Base-by-base conservation (phyloP, 192 early-diverging fungal species). In the Coemansia sp. region DNA sequence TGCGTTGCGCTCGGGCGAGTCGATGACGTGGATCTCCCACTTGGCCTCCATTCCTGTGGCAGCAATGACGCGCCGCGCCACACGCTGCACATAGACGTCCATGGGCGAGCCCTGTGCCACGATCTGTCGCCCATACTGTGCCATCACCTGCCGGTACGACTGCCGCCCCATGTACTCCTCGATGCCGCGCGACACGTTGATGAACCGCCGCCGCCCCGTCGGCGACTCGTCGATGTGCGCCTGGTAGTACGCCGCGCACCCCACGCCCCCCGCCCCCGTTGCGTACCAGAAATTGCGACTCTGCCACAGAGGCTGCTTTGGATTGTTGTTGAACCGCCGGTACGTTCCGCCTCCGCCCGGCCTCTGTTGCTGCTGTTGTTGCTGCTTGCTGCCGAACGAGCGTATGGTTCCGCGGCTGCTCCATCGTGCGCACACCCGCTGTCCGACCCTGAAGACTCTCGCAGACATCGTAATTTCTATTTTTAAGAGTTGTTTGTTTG, bases 11-110 rank as follows among this genome's bases (percentile, higher is more conserved):
- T 94, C 86, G 2, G 85, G 83, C 25, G 86, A 83, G 31, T 91
- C 72, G 50, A 98, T 89, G 1, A 98, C 92, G 82, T 94, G 80
- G n/a, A 97, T 83, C 50, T 96, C 91, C 97, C 97, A 98, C 6
- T 92, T 72, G 14, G 85, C 84, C 11, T 83, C 58, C 83, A 96
- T 84, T 5, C 88, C 89, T 0, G 84, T 81, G 27, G 86, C 92
- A 44, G 50, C 56, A 27, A 98, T 87, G 25, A 98, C 68, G 9
- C 87, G 76, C 45, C 68, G 36, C 13, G 91, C 92, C 0, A 98
- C 88, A 13, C 79, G 60, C 9, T 74, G 64, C n/a, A 95, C 94
- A 57, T 87, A 85, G 10, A 47, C 9, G 6, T 87, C 82, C 31
- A 82, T 77, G 1, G 87, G 84, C 55, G 91, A 88, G 38, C 75